Evolutionary conservation across 108 stramenopile species (phyloP), one percentile per base, ranked within the genome.

Genomic region (Nitzschia palea): DNA sequence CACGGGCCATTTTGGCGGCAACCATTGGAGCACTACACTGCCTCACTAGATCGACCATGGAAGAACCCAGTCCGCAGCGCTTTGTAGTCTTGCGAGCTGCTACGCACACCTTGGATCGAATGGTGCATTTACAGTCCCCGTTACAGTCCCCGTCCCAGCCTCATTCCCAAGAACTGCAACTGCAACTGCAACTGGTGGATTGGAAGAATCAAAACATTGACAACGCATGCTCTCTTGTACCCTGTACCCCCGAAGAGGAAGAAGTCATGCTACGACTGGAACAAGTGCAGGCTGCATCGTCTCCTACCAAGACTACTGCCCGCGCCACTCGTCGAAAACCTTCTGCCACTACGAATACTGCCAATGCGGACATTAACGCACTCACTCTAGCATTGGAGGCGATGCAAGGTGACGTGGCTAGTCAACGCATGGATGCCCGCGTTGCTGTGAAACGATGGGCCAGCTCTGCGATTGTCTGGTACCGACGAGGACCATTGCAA

Each of bases 381-480:
- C 36, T 35, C 25, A 29, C 36, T 6, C 3, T 45, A 30, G 62
- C 62, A 3, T 27, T 62, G 62, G 28, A 62, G 25, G 27, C 22
- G 10, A 6, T 47, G 22, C 23, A 27, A 28, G 60, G 32, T 30
- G 52, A 54, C 10, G 35, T 58, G 33, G 36, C 35, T 28, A 20
- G 31, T 17, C 17, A 28, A 31, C 35, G 51, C 4, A 43, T 80
- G 42, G 79, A 80, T 55, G 80, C 66, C 34, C 56, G 80, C 17
- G 51, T 77, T 15, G 43, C 74, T 0, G 60, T 77, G 23, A 59
- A 56, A 37, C 67, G 73, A 31, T 76, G 70, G 76, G 64, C 76
- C 15, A 54, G 62, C n/a, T 67, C 78, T 28, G 68, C 63, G 6
- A 10, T 81, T 15, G 73, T 74, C 27, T 81, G 80, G 80, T 73